Percentiles rank a stretch among this genome's conserved stretches.
phyloP scores from a whole-genome alignment of 1,284 basidiomycete species.

The Pseudozyma sp. region DNA sequence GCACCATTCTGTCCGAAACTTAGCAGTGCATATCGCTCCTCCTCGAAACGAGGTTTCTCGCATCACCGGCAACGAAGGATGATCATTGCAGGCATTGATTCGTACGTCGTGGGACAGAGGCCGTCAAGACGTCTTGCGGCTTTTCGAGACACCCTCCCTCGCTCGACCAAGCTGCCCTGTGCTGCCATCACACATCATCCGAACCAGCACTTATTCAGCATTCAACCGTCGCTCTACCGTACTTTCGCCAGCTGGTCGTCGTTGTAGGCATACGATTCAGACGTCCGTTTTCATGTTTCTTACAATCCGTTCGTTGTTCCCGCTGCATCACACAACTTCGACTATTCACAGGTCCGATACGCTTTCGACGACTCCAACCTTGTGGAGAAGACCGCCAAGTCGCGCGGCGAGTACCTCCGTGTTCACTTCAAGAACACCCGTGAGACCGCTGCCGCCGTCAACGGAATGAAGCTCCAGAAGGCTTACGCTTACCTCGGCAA shows the following conservation, averaged over 20 bases:
- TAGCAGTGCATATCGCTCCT: too few relatives aligned
- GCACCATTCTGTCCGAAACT: too few relatives aligned
- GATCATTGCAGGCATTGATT: too few relatives aligned
- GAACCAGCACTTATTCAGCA: background rate
- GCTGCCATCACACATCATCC: background rate
- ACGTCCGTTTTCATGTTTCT: constrained; percentile 7
- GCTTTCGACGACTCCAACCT: constrained; percentile 68
- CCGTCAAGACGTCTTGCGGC: too few relatives aligned
- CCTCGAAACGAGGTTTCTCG: too few relatives aligned
- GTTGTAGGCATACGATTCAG: background rate
- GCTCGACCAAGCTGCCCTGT: too few relatives aligned
- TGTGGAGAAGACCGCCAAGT: constrained; percentile 70
- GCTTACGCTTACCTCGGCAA: constrained; percentile 94
- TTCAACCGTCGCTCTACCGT: background rate
- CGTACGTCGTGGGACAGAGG: too few relatives aligned
- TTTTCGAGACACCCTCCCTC: too few relatives aligned
- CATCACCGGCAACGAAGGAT: too few relatives aligned
- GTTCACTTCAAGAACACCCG: constrained; percentile 99
- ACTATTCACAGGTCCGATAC: constrained; percentile 63
- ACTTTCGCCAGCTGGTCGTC: constrained; percentile 18
- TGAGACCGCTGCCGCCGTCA: constrained; percentile 71
- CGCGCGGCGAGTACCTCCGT: constrained; percentile 95
- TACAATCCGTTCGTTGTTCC: constrained; percentile 11
- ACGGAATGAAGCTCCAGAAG: constrained; percentile 93
- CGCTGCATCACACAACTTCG: background rate